phyloP scores from a whole-genome alignment of 2,329 filamentous ascomycete genomes.

The Alternaria ethzedia region DNA sequence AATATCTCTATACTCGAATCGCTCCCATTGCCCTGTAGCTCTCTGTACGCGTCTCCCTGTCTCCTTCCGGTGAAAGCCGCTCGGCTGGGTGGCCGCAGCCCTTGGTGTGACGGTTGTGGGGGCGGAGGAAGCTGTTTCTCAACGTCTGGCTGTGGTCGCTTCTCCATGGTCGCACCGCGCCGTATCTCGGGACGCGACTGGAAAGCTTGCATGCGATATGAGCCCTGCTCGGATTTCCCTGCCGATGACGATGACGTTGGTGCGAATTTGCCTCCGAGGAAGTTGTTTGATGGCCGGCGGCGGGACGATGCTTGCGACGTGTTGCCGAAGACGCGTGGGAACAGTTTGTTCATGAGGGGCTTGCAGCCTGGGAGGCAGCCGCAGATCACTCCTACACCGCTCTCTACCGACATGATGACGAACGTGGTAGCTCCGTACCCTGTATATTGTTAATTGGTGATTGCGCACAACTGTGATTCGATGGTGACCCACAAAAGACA shows the following conservation, averaged over 20 bases:
- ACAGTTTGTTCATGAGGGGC: slow-evolving; percentile 35
- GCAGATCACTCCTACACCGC: slow-evolving; percentile 38
- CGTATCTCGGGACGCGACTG: not conserved
- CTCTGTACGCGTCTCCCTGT: slow-evolving; percentile 2
- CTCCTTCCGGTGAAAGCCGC: slow-evolving; percentile 3
- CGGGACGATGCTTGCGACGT: slow-evolving; percentile 14
- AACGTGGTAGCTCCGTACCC: slow-evolving; percentile 37
- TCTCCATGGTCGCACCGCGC: not conserved
- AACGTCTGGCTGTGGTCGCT: not conserved
- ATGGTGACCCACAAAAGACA: slow-evolving; percentile 30
- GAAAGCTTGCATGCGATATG: slow-evolving; percentile 3
- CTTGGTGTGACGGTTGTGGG: not conserved
- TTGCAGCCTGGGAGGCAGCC: slow-evolving; percentile 44
- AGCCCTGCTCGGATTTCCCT: not conserved
- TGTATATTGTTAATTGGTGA: not conserved
- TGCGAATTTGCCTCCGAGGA: not conserved
- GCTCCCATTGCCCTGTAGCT: not conserved
- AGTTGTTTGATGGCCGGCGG: slow-evolving; percentile 4
- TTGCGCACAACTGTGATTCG: not conserved
- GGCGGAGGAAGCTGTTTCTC: not conserved
- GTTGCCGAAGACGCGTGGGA: slow-evolving; percentile 34
- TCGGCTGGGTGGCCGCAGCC: slow-evolving; percentile 7
- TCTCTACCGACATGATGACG: slow-evolving; percentile 37
- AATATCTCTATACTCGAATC: slow-evolving; percentile 13
- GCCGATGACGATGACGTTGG: not conserved